phyloP scores from a whole-genome alignment of 2,329 filamentous ascomycete genomes.

The Talaromyces atroroseus region DNA sequence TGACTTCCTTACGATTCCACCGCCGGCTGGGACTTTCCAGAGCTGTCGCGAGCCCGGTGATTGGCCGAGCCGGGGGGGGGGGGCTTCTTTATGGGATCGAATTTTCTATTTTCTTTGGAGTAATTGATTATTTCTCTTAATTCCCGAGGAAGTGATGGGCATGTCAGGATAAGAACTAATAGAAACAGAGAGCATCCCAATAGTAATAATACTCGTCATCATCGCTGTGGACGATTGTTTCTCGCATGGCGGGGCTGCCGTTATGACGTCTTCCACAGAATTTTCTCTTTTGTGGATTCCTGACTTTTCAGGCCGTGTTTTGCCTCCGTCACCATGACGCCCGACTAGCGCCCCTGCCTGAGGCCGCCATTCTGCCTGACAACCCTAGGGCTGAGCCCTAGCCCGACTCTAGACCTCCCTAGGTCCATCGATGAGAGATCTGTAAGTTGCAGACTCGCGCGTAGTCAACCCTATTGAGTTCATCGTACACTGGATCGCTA shows the following conservation, averaged over 20 bases:
- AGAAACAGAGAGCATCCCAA: too few relatives aligned
- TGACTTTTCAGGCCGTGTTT: background rate
- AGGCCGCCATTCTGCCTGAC: background rate
- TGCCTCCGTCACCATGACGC: conserved; percentile 9
- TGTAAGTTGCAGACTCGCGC: too few relatives aligned
- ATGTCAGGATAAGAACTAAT: too few relatives aligned
- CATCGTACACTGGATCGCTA: too few relatives aligned
- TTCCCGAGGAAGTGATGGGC: too few relatives aligned
- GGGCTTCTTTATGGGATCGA: background rate
- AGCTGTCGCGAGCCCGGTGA: background rate
- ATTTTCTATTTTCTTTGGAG: background rate
- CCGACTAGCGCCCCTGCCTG: background rate
- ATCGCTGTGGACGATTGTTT: background rate
- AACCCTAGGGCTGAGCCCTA: background rate
- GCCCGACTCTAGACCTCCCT: too few relatives aligned
- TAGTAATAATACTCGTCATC: too few relatives aligned
- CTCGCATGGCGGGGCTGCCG: background rate
- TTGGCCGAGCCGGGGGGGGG: background rate
- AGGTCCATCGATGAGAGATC: too few relatives aligned
- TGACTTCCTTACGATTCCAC: conserved; percentile 31
- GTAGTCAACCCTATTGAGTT: too few relatives aligned
- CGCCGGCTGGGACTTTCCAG: conserved; percentile 32
- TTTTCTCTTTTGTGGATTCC: background rate
- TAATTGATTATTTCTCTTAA: too few relatives aligned
- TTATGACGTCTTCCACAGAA: background rate